Conservation (phyloP, 129 eudicot species). For the Mikania micrantha region DNA sequence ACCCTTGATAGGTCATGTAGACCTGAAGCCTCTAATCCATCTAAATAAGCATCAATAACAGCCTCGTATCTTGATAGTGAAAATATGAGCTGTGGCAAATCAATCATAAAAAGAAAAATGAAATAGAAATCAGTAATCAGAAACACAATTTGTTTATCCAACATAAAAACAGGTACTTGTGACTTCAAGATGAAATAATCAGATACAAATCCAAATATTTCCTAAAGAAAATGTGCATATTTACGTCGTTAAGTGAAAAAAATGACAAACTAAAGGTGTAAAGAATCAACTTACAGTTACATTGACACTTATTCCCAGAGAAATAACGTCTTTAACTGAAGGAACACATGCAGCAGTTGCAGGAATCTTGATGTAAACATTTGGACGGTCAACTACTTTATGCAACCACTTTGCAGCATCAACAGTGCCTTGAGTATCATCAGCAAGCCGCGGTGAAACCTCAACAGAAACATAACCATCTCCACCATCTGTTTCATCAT, state of each 20-base stretch:
- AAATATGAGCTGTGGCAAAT: conserved; percentile 72
- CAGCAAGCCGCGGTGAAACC: conserved; percentile 94
- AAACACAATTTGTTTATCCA: neutral
- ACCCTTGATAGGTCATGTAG: conserved; percentile 84
- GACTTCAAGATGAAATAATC: too few species aligned
- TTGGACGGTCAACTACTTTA: conserved; percentile 69
- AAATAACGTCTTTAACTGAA: conserved; percentile 82
- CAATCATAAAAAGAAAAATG: neutral
- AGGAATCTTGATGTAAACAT: conserved; percentile 94
- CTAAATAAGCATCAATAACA: conserved; percentile 96
- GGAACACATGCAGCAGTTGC: conserved; percentile 94
- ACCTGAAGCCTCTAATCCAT: conserved; percentile 94
- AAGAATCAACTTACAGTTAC: conserved; percentile 71
- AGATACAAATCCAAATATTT: neutral
- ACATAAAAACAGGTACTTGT: neutral
- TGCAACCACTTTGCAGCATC: conserved; percentile 97
- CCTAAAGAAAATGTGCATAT: neutral
- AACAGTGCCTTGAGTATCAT: conserved; percentile 81
- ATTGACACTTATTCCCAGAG: conserved; percentile 87
- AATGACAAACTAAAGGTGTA: conserved; percentile 10
- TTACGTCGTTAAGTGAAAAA: neutral
- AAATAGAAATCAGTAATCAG: conserved; percentile 3
- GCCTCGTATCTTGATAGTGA: conserved; percentile 91
- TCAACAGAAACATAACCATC: conserved; percentile 99
- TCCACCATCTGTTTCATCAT: conserved; percentile 76